Evolutionary conservation across 1,284 basidiomycete species (phyloP).

Genomic region (Schizophyllum commune): DNA sequence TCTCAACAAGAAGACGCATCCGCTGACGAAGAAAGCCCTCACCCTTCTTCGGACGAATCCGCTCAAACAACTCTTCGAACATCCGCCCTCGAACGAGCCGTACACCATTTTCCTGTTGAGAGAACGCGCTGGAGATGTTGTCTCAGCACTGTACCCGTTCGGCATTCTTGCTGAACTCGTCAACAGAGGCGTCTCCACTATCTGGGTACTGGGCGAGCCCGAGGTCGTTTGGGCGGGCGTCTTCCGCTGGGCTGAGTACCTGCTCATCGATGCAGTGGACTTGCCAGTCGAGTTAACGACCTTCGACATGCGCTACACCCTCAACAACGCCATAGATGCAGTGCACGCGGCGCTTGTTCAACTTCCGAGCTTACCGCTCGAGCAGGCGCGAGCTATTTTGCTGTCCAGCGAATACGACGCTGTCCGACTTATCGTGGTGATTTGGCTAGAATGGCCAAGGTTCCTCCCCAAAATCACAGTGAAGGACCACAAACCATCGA

Average conservation of each 20-base stretch:
- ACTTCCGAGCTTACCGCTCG: neutral
- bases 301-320: neutral
- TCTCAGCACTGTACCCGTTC: neutral
- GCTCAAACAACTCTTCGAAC: neutral
- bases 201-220: neutral
- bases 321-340: neutral
- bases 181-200: neutral
- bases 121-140: neutral
- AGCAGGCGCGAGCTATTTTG: neutral
- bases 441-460: neutral
- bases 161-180: neutral
- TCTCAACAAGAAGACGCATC: neutral
- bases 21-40: neutral
- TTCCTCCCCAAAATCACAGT: neutral
- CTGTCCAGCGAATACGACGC: neutral
- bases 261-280: neutral
- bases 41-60: neutral
- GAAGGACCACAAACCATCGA: neutral
- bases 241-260: neutral
- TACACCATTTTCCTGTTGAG: neutral
- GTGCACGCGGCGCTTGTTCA: neutral
- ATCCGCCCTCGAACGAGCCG: neutral
- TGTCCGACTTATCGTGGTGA: neutral
- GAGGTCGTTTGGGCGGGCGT: neutral
- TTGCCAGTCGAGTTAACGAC: neutral